Percentiles rank a stretch among this genome's conserved stretches.
These are phyloP conservation scores for Asclepias syriaca DNA, from an alignment of 257 asterid genomes.

Conservation along the genomic window DNA sequence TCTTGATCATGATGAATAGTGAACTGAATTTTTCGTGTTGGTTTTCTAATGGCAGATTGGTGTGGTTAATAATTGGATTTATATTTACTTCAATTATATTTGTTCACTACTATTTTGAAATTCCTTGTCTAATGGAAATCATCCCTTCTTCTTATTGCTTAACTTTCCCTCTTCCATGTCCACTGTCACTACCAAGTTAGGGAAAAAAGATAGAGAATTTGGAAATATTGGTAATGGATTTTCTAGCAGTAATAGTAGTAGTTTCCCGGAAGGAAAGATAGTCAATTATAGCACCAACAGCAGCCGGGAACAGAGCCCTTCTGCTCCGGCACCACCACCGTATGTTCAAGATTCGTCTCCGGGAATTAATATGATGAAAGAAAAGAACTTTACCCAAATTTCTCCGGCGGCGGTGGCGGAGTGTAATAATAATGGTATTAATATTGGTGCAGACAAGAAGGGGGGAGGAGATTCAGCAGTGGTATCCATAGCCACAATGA, in stretches of 20 bases:
- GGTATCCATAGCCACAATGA: slow-evolving; percentile 52
- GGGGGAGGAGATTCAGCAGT: slow-evolving; percentile 35
- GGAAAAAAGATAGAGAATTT: slow-evolving; percentile 1
- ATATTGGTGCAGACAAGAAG: background rate
- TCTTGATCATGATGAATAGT: slow-evolving; percentile 22
- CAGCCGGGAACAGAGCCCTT: background rate
- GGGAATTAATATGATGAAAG: background rate
- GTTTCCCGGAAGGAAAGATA: background rate
- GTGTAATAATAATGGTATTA: slow-evolving; percentile 1
- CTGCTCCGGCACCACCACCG: slow-evolving; percentile 4
- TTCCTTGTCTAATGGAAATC: slow-evolving; percentile 41
- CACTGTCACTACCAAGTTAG: background rate
- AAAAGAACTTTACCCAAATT: background rate
- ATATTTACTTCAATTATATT: slow-evolving; percentile 40
- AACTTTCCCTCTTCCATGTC: slow-evolving; percentile 6
- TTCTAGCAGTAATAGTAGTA: too few species aligned
- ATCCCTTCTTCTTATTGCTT: slow-evolving; percentile 26
- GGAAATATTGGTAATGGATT: background rate
- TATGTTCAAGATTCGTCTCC: slow-evolving; percentile 14
- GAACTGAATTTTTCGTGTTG: slow-evolving; percentile 18
- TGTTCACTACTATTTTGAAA: slow-evolving; percentile 44
- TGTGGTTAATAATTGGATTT: slow-evolving; percentile 44
- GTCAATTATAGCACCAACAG: too few species aligned
- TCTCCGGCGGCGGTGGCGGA: slow-evolving; percentile 5
- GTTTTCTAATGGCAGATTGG: slow-evolving; percentile 40